phyloP scores from a whole-genome alignment of 1,284 basidiomycete species.

The Ganoderma lingzhi region DNA sequence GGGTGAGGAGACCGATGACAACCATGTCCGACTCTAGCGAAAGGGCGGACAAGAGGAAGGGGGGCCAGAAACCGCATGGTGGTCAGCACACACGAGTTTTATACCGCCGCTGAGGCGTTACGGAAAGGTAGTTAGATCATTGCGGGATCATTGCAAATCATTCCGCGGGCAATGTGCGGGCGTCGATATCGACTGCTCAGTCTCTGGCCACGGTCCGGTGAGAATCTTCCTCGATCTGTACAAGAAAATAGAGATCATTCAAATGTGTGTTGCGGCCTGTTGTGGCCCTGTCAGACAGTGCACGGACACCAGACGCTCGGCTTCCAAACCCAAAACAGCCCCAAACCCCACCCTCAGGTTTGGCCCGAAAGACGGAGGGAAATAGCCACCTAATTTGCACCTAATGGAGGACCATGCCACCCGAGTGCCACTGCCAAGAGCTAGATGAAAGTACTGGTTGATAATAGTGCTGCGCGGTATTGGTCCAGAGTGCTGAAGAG shows the following conservation, averaged over 20 bases:
- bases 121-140: neutral
- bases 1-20: conserved; percentile 12
- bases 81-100: neutral
- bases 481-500: neutral
- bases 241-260: conserved; percentile 1
- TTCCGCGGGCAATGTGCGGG: neutral
- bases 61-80: neutral
- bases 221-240: neutral
- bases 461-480: neutral
- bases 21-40: conserved; percentile 23
- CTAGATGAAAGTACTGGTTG: neutral
- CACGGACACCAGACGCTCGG: neutral
- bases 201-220: neutral
- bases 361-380: neutral
- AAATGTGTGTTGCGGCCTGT: neutral
- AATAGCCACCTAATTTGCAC: neutral
- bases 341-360: neutral
- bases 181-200: neutral
- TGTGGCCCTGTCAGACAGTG: too few species aligned
- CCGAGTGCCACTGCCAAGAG: neutral
- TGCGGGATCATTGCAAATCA: neutral
- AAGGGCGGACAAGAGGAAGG: conserved; percentile 11
- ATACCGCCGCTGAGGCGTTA: neutral
- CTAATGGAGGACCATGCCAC: neutral
- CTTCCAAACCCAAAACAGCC: neutral